Conservation (phyloP, 2,329 filamentous ascomycete genomes). For the Calycina marina region DNA sequence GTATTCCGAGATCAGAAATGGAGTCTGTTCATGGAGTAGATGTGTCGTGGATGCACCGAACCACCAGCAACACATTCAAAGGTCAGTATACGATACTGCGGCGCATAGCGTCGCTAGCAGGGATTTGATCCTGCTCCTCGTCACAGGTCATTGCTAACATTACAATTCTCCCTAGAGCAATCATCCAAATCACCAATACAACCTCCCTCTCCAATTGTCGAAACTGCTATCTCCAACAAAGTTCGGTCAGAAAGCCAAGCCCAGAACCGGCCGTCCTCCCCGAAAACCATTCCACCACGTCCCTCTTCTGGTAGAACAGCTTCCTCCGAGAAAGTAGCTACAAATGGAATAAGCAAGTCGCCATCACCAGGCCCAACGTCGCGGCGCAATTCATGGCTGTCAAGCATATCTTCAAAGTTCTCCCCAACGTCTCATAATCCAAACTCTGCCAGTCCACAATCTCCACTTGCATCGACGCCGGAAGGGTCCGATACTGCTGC, state of each 20-base stretch:
- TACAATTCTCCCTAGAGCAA: too few species aligned
- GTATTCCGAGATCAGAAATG: slow-evolving; percentile 15
- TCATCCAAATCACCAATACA: too few species aligned
- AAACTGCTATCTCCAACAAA: slow-evolving; percentile 7
- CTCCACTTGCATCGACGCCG: slow-evolving; percentile 9
- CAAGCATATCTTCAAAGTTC: slow-evolving; percentile 85
- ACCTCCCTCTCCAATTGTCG: slow-evolving; percentile 5
- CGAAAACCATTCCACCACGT: slow-evolving; percentile 15
- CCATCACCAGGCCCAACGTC: slow-evolving; percentile 10
- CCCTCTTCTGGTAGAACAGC: slow-evolving; percentile 14
- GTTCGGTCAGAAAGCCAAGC: slow-evolving; percentile 10
- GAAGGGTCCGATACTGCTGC: slow-evolving; percentile 20
- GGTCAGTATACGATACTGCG: slow-evolving; percentile 18
- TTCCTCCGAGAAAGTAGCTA: slow-evolving; percentile 15
- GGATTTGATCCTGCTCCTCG: too few species aligned
- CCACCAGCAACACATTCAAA: slow-evolving; percentile 13
- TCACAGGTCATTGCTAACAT: too few species aligned
- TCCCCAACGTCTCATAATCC: slow-evolving; percentile 24
- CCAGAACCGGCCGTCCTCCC: slow-evolving; percentile 3
- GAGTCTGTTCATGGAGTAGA: slow-evolving; percentile 22
- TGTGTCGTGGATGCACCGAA: slow-evolving; percentile 23
- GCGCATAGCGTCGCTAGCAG: too few species aligned
- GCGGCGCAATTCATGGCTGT: slow-evolving; percentile 75
- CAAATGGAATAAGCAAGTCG: slow-evolving; percentile 16
- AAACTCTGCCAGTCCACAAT: slow-evolving; percentile 11